Conservation (phyloP, 345 rosid species). For the Syzygium aqueum region DNA sequence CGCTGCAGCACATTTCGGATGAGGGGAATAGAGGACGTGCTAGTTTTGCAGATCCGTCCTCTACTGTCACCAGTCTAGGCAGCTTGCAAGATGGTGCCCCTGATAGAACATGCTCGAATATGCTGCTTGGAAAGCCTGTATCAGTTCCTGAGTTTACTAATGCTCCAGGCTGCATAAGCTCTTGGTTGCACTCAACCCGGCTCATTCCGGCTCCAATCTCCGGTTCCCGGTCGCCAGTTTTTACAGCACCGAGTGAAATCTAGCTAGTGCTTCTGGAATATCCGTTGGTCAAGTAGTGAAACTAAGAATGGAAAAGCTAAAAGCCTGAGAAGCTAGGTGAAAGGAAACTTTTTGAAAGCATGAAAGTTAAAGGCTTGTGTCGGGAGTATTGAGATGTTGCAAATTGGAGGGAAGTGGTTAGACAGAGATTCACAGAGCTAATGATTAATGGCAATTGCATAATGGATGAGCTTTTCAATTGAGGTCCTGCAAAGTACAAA, state of each 20-base stretch:
- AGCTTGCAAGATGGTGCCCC: conserved; percentile 9
- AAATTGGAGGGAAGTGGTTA: conserved; percentile 22
- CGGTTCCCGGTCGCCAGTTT: not conserved
- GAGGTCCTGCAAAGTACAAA: conserved; percentile 17
- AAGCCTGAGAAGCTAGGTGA: not conserved
- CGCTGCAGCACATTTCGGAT: not conserved
- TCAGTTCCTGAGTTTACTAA: not conserved
- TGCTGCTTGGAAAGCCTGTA: not conserved
- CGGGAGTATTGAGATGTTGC: conserved; percentile 12
- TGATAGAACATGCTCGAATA: not conserved
- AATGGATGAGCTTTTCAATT: conserved; percentile 4
- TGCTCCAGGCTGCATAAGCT: not conserved
- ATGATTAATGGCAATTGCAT: conserved; percentile 19
- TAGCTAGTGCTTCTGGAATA: not conserved
- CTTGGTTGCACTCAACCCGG: not conserved
- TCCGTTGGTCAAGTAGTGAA: not conserved
- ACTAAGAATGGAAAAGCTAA: not conserved
- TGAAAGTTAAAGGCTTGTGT: conserved; percentile 13
- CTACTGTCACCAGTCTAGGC: conserved; percentile 46
- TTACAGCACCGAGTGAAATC: not conserved
- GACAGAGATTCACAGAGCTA: not conserved
- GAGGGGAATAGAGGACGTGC: not conserved
- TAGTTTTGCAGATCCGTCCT: conserved; percentile 17
- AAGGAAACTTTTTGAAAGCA: conserved; percentile 3
- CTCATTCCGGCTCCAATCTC: not conserved